phyloP scores from a whole-genome alignment of 768 basidiomycete genomes.

The Rhizopogon salebrosus region DNA sequence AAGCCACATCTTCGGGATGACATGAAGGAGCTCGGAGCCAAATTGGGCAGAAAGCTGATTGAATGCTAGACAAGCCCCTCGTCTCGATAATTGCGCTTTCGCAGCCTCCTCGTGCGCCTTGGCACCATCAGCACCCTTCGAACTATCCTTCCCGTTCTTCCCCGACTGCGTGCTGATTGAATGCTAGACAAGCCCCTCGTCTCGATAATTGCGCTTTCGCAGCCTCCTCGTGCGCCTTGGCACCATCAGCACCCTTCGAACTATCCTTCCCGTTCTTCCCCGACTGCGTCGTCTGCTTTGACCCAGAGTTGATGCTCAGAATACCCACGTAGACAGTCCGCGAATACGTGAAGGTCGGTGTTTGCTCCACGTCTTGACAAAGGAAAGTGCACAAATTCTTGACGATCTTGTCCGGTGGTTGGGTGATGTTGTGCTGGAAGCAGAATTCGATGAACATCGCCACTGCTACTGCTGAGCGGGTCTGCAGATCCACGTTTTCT shows the following conservation, averaged over 20 bases:
- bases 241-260: constrained; percentile 35
- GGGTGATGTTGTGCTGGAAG: constrained; percentile 60
- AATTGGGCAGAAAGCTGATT: constrained; percentile 72
- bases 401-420: constrained; percentile 93
- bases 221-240: constrained; percentile 47
- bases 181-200: constrained; percentile 80
- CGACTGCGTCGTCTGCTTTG: constrained; percentile 28
- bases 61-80: constrained; percentile 85
- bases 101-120: constrained; percentile 49
- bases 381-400: constrained; percentile 96
- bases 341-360: constrained; percentile 78
- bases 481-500: constrained; percentile 83
- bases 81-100: constrained; percentile 67
- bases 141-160: constrained; percentile 33
- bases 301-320: constrained; percentile 58
- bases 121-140: constrained; percentile 35
- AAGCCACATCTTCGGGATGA: constrained; percentile 94
- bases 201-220: constrained; percentile 67
- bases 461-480: constrained; percentile 80
- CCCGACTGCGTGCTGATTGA: constrained; percentile 29
- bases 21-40: constrained; percentile 62
- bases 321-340: constrained; percentile 66
- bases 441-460: constrained; percentile 88
- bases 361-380: constrained; percentile 85
- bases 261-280: constrained; percentile 33